Percentiles rank a stretch among this genome's conserved stretches.
Evolutionary conservation across 2,329 filamentous ascomycete species (phyloP).

Genomic region (Scorias spongiosa): DNA sequence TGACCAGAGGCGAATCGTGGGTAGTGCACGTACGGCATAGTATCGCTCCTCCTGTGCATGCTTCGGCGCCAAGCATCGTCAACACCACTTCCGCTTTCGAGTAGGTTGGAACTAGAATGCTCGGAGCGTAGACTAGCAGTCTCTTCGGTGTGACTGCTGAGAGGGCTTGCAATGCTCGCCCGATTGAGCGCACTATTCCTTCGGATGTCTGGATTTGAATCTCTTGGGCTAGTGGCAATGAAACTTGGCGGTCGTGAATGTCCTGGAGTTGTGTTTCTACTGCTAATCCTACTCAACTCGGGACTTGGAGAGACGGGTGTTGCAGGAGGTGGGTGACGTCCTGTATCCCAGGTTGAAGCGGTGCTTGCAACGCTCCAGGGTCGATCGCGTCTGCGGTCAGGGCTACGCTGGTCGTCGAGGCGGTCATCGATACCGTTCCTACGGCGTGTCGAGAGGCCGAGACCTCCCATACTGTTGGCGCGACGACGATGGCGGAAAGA

Average conservation of each 20-base stretch:
- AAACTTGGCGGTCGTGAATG: conserved; percentile 19
- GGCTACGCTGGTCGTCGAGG: conserved; percentile 34
- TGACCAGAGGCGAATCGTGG: conserved; percentile 47
- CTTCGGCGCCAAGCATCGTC: conserved; percentile 12
- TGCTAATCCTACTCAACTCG: conserved; percentile 32
- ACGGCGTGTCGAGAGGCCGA: conserved; percentile 17
- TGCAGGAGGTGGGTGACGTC: conserved; percentile 40
- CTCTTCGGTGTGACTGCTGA: conserved; percentile 19
- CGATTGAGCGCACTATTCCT: conserved; percentile 17
- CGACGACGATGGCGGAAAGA: conserved; percentile 39
- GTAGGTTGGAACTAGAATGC: conserved; percentile 17
- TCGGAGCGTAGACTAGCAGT: conserved; percentile 18
- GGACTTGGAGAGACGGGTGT: conserved; percentile 46
- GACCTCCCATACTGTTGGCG: conserved; percentile 36
- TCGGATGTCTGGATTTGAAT: conserved; percentile 14
- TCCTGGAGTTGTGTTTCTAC: conserved; percentile 17
- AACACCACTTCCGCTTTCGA: conserved; percentile 7
- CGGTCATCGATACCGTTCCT: conserved; percentile 25
- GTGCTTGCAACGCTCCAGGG: conserved; percentile 22
- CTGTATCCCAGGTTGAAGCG: conserved; percentile 27
- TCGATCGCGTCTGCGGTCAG: conserved; percentile 24
- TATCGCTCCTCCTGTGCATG: conserved; percentile 18
- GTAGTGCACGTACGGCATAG: conserved; percentile 21
- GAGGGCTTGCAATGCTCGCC: conserved; percentile 13
- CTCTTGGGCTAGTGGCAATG: conserved; percentile 17